phyloP scores from a whole-genome alignment of 2,329 filamentous ascomycete species.

The Diplodia corticola region DNA sequence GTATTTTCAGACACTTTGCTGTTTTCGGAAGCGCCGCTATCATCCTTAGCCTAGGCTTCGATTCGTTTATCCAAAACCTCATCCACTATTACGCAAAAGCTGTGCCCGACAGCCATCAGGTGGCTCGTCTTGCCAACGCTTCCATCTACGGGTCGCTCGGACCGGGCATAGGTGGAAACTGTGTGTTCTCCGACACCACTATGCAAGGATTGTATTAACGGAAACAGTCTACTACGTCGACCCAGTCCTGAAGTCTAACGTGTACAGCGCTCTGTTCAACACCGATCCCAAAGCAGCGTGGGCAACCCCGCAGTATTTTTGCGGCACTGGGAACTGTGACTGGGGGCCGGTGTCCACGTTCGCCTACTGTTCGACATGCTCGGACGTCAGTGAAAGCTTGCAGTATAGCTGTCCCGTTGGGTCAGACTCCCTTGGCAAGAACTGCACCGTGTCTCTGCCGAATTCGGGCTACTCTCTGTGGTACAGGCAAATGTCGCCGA shows the following conservation, averaged over 20 bases:
- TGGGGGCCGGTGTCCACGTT: background rate
- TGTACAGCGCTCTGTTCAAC: background rate
- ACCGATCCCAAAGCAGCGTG: background rate
- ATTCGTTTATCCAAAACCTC: background rate
- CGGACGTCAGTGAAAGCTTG: background rate
- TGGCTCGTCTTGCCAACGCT: background rate
- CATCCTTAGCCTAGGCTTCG: background rate
- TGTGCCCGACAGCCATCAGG: background rate
- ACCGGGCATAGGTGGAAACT: background rate
- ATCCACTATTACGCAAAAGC: background rate
- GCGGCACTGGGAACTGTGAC: background rate
- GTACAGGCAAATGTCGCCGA: background rate
- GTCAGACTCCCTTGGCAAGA: background rate
- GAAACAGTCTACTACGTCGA: background rate
- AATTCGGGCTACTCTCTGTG: background rate
- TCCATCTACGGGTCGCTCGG: background rate
- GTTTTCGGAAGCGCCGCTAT: background rate
- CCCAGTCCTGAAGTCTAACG: background rate
- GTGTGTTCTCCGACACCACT: background rate
- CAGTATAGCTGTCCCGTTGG: background rate
- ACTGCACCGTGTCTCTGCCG: background rate
- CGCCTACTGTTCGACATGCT: background rate
- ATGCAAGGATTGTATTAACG: background rate
- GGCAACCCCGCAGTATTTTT: background rate
- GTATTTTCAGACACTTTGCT: background rate